phyloP scores from a whole-genome alignment of 2,329 filamentous ascomycete genomes.

The Elsinoe perseae region DNA sequence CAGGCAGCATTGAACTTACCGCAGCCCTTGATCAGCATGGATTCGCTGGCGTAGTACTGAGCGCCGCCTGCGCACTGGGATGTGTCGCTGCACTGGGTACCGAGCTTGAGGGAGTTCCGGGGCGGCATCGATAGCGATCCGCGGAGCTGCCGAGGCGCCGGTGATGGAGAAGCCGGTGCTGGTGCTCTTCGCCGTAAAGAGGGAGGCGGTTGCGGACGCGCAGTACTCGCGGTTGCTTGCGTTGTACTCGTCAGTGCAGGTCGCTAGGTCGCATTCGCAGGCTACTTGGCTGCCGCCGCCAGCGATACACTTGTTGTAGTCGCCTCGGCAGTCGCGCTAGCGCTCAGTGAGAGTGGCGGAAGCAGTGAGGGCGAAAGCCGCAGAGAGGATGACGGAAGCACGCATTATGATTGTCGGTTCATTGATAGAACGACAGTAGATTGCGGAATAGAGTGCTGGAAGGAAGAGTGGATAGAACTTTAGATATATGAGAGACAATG shows the following conservation, averaged over 20 bases:
- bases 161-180: slow-evolving; percentile 14
- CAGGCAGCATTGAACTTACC: slow-evolving; percentile 25
- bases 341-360: slow-evolving; percentile 4
- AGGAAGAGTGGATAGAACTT: not conserved
- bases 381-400: slow-evolving; percentile 19
- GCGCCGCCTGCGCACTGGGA: slow-evolving; percentile 21
- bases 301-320: slow-evolving; percentile 19
- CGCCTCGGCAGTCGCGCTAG: slow-evolving; percentile 17
- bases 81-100: slow-evolving; percentile 18
- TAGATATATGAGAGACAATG: not conserved
- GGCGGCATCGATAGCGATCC: slow-evolving; percentile 17
- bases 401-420: slow-evolving; percentile 18
- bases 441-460: not conserved
- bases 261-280: slow-evolving; percentile 18
- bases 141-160: not conserved
- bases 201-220: slow-evolving; percentile 15
- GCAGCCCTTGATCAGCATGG: slow-evolving; percentile 19
- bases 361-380: slow-evolving; percentile 18
- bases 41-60: slow-evolving; percentile 21
- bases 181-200: slow-evolving; percentile 6
- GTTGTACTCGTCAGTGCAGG: slow-evolving; percentile 19
- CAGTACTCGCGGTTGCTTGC: slow-evolving; percentile 19
- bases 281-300: slow-evolving; percentile 15
- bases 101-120: slow-evolving; percentile 21
- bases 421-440: not conserved